phyloP scores from a whole-genome alignment of 2,329 filamentous ascomycete species.

The Beauveria pseudobassiana region DNA sequence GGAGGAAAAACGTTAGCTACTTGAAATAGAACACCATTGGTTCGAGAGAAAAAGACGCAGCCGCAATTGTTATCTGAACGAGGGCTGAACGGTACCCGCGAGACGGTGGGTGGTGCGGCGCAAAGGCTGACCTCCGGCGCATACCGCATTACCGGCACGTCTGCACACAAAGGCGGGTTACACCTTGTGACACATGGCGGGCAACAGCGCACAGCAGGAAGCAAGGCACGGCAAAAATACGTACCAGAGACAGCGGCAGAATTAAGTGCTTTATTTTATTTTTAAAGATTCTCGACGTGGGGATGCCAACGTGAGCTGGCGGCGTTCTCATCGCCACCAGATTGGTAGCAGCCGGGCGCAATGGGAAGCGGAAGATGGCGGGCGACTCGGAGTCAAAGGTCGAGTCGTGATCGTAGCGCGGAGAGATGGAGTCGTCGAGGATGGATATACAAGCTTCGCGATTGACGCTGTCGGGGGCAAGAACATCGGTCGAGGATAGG shows the following conservation, averaged over 20 bases:
- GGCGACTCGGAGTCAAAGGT: slow-evolving; percentile 21
- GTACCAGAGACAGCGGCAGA: slow-evolving; percentile 31
- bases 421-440: slow-evolving; percentile 49
- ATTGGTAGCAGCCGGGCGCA: background rate
- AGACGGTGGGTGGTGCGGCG: background rate
- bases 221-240: slow-evolving; percentile 11
- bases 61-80: slow-evolving; percentile 6
- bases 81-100: background rate
- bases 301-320: slow-evolving; percentile 33
- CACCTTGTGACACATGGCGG: background rate
- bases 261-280: slow-evolving; percentile 16
- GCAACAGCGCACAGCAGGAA: background rate
- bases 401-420: slow-evolving; percentile 32
- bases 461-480: slow-evolving; percentile 21
- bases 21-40: background rate
- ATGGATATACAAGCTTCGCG: slow-evolving; percentile 46
- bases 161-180: background rate
- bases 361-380: slow-evolving; percentile 2
- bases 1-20: background rate
- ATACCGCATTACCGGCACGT: background rate
- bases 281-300: slow-evolving; percentile 43
- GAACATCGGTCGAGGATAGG: slow-evolving; percentile 4
- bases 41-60: slow-evolving; percentile 8
- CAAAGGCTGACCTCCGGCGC: background rate
- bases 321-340: slow-evolving; percentile 32